A percentile compares a stretch with the other conserved stretches of the same genome.
phyloP scores from a whole-genome alignment of 2,329 filamentous ascomycete genomes.

The Xenoacremonium recifei region DNA sequence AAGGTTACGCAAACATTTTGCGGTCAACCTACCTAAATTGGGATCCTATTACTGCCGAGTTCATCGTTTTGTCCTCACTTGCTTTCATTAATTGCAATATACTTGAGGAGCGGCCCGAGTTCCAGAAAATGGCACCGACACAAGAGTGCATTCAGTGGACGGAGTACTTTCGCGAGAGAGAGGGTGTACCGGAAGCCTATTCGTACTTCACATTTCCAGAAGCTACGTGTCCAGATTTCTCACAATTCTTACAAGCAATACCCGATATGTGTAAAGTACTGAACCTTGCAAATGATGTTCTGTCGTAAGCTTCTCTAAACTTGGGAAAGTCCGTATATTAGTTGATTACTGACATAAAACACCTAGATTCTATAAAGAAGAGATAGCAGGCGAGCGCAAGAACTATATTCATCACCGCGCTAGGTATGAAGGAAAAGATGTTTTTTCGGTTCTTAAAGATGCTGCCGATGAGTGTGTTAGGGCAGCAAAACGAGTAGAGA shows the following conservation, averaged over 20 bases:
- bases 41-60: background rate
- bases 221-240: background rate
- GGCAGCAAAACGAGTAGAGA: background rate
- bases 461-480: background rate
- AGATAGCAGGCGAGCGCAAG: background rate
- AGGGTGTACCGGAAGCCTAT: background rate
- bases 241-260: background rate
- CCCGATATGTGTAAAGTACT: background rate
- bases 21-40: background rate
- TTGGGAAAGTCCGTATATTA: background rate
- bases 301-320: background rate
- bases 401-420: background rate
- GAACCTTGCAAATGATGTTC: background rate
- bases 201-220: background rate
- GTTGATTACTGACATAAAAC: background rate
- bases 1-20: background rate
- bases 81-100: background rate
- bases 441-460: background rate
- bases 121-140: background rate
- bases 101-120: background rate
- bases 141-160: background rate
- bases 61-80: background rate
- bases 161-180: background rate
- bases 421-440: background rate
- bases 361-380: background rate